A percentile compares a stretch with the other conserved stretches of the same genome.
phyloP scores from a whole-genome alignment of 352 stramenopile genomes.

The Phytophthora meadii region DNA sequence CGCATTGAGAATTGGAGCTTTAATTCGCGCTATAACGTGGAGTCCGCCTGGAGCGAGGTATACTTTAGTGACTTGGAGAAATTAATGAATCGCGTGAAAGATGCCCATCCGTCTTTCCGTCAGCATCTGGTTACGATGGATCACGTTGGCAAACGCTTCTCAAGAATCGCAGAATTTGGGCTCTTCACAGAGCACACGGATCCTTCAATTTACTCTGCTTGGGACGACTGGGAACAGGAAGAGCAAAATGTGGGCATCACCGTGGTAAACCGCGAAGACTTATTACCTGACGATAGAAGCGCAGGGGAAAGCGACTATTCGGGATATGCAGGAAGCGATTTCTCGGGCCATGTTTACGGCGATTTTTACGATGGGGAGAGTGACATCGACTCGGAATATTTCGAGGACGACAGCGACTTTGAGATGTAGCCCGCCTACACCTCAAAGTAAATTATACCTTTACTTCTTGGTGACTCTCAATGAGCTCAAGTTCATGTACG shows the following conservation, averaged over 20 bases:
- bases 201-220: constrained; percentile 7
- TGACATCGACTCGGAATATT: constrained; percentile 14
- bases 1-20: constrained; percentile 26
- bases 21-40: constrained; percentile 13
- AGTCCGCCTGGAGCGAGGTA: constrained; percentile 10
- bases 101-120: constrained; percentile 13
- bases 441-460: too few relatives aligned
- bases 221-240: constrained; percentile 26
- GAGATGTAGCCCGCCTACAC: constrained; percentile 17
- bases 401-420: constrained; percentile 15
- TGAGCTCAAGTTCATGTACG: not conserved
- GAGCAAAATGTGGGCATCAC: constrained; percentile 2
- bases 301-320: constrained; percentile 1
- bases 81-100: constrained; percentile 22
- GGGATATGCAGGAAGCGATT: not conserved
- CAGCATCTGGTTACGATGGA: constrained; percentile 22
- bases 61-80: constrained; percentile 15
- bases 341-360: not conserved
- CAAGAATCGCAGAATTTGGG: constrained; percentile 26
- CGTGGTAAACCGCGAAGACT: constrained; percentile 10
- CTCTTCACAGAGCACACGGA: constrained; percentile 15
- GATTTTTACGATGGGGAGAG: constrained; percentile 8
- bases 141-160: constrained; percentile 3
- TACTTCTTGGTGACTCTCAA: not conserved
- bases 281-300: not conserved